Evolutionary conservation across 805 yeast genomes (phyloP), one percentile per base, ranked within the genome.

Genomic region (Nakazawaea pomicola): DNA sequence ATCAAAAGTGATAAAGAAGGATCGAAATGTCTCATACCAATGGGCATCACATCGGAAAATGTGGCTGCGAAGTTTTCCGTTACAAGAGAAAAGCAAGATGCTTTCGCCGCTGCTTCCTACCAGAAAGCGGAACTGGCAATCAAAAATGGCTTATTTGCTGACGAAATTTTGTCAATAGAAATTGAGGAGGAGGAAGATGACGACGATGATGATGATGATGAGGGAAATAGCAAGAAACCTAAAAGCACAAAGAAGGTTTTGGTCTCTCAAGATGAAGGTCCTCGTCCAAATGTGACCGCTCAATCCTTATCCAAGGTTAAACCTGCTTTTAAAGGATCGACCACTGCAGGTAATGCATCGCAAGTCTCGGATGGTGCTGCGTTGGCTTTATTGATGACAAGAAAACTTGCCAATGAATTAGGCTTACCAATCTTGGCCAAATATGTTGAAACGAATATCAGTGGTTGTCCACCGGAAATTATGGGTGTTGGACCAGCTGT

Each of bases 401-500:
- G 98, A 62, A 83, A 88, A 15, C 70, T 83, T 44, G 99, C 99
- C 17, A 79, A 83, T 61, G 65, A 73, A 52, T 65, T 80, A 44
- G 81, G 83, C 29, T 72, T 84, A 52, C 81, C 84, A 41, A 78
- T 88, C 46, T 54, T 83, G 44, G 99, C 82, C 47, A 86, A 85
- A 68, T 91, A 77, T 53, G 78, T 89, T 47, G 83, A 80, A 52
- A 80, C 86, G 55, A 76, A 83, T 51, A 69, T 80, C 30, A 91
- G 84, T 43, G 99, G 99, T 53, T 96, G 90, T 34, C 96, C 97
- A 42, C 97, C 97, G 17, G 95, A 88, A 65, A 78, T 90, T 46
- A 91, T 91, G 99, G 99, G 98, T 45, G 80, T 91, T 54, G 99
- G 98, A 33, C 99, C 99, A 44, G 97, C 95, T 20, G 78, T 75